Conservation (phyloP, 495 filamentous ascomycete genomes). For the Penicillium fimorum region DNA sequence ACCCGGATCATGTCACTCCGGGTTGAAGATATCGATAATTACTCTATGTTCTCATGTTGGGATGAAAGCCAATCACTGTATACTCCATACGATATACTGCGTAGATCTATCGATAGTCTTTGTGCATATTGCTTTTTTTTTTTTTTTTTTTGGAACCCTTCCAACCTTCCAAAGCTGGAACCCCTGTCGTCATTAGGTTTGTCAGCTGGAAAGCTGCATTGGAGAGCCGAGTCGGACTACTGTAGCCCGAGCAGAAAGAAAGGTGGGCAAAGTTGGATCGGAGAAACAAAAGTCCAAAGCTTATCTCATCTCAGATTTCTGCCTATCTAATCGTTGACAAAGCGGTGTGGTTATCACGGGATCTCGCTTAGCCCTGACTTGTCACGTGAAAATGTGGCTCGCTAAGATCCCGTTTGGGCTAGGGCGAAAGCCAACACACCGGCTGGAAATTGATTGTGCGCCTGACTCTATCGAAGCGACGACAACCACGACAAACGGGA, state of each 20-base stretch:
- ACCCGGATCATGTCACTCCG: conserved; percentile 6
- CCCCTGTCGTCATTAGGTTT: conserved; percentile 27
- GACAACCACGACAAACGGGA: conserved; percentile 52
- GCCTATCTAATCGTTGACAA: not conserved
- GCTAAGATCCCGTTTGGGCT: conserved; percentile 42
- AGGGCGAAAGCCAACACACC: conserved; percentile 44
- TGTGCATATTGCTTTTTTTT: conserved; percentile 2
- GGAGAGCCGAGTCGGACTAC: conserved; percentile 31
- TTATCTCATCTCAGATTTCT: conserved; percentile 1
- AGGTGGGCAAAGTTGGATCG: not conserved
- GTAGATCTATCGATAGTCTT: not conserved
- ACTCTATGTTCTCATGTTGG: not conserved
- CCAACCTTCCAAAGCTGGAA: not conserved
- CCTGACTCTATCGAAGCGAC: conserved; percentile 47
- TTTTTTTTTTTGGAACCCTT: no score
- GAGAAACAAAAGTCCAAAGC: not conserved
- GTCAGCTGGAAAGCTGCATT: conserved; percentile 21
- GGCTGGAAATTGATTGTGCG: conserved; percentile 47
- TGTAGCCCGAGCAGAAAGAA: conserved; percentile 35
- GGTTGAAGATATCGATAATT: not conserved
- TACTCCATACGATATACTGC: not conserved
- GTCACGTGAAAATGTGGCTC: conserved; percentile 15
- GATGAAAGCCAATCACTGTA: no score
- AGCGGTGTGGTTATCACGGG: conserved; percentile 34
- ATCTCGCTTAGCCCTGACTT: conserved; percentile 39